A percentile compares a stretch with the other conserved stretches of the same genome.
These are phyloP conservation scores for Phtheirospermum japonicum DNA, from an alignment of 257 asterid genomes.

Conservation along the genomic window DNA sequence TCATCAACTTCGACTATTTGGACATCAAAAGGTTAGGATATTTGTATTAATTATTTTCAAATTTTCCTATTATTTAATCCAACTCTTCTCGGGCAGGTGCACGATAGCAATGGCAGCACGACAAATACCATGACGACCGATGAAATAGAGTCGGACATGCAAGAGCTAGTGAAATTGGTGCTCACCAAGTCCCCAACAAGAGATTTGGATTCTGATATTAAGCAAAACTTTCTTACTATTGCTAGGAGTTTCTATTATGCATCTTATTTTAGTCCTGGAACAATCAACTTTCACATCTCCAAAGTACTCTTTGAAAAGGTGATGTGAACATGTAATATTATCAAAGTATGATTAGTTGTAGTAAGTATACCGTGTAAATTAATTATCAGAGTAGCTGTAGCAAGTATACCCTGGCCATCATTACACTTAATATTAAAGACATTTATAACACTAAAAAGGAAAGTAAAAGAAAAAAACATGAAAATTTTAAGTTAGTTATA, in stretches of 20 bases:
- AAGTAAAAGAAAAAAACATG: too few relatives aligned
- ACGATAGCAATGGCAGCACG: conserved; percentile 25
- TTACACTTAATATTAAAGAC: neutral
- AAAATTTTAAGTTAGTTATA: too few relatives aligned
- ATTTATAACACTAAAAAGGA: too few relatives aligned
- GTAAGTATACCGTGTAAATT: too few relatives aligned
- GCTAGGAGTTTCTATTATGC: conserved; percentile 62
- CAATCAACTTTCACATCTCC: conserved; percentile 53
- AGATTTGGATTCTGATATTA: conserved; percentile 41
- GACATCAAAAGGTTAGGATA: conserved; percentile 41
- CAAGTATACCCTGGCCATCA: neutral
- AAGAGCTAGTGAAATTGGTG: conserved; percentile 49
- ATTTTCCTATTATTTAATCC: neutral
- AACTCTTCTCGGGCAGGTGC: neutral
- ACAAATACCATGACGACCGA: conserved; percentile 20
- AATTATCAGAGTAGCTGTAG: too few relatives aligned
- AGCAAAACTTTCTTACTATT: conserved; percentile 52
- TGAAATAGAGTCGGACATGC: conserved; percentile 59
- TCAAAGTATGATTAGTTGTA: neutral
- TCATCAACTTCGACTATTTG: conserved; percentile 40
- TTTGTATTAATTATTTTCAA: neutral
- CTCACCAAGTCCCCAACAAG: conserved; percentile 31
- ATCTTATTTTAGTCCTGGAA: conserved; percentile 48
- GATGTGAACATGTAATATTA: conserved; percentile 24
- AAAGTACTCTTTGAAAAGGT: conserved; percentile 75